Percentiles rank a stretch among this genome's conserved stretches.
phyloP scores from a whole-genome alignment of 2,329 filamentous ascomycete species.

The Pseudofabraea citricarpa region DNA sequence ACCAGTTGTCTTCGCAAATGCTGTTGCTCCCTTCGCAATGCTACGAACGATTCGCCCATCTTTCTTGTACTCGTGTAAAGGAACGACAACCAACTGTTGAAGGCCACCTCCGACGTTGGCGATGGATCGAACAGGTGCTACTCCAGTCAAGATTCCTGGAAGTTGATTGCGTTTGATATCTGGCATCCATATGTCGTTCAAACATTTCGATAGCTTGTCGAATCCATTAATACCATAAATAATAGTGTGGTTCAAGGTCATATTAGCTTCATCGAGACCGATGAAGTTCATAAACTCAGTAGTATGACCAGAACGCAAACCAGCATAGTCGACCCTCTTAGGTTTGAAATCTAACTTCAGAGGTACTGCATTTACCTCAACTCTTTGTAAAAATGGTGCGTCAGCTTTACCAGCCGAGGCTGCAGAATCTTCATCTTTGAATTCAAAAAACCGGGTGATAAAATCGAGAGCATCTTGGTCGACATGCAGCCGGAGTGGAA shows the following conservation, averaged over 20 bases:
- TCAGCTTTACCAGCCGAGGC: constrained; percentile 60
- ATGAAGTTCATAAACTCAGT: constrained; percentile 99
- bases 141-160: constrained; percentile 78
- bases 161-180: constrained; percentile 89
- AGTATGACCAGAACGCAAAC: constrained; percentile 85
- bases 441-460: constrained; percentile 95
- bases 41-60: constrained; percentile 89
- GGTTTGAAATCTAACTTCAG: constrained; percentile 96
- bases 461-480: constrained; percentile 98
- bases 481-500: constrained; percentile 87
- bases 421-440: constrained; percentile 71
- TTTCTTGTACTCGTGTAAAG: constrained; percentile 87
- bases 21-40: constrained; percentile 82
- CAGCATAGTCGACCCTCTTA: constrained; percentile 93
- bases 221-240: constrained; percentile 91
- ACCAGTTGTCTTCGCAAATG: constrained; percentile 90
- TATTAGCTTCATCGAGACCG: constrained; percentile 80
- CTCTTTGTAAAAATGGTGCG: constrained; percentile 80
- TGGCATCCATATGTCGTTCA: constrained; percentile 96
- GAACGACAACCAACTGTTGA: constrained; percentile 80
- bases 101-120: constrained; percentile 90
- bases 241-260: constrained; percentile 83
- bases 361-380: constrained; percentile 78
- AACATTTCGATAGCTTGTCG: constrained; percentile 78
- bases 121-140: constrained; percentile 84